Percentiles rank a stretch among this genome's conserved stretches.
Evolutionary conservation across 2,329 filamentous ascomycete genomes (phyloP).

Genomic region (Microcyclosporella mali): DNA sequence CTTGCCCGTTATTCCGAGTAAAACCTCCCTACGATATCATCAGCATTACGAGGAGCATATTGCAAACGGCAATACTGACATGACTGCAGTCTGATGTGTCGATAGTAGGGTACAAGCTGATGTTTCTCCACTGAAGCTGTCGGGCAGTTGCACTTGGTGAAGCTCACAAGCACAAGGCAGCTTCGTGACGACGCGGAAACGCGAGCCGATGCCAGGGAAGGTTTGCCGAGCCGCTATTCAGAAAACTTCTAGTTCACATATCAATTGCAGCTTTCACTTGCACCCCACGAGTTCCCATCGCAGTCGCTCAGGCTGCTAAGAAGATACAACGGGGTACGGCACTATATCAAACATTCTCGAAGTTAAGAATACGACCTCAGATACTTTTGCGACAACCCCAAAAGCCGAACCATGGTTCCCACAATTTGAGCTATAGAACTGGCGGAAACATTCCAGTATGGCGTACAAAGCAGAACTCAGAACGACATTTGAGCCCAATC

Average conservation of each 20-base stretch:
- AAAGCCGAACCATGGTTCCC: neutral
- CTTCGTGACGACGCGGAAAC: slow-evolving; percentile 5
- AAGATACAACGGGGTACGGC: too few species aligned
- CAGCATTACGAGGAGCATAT: neutral
- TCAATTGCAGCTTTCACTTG: neutral
- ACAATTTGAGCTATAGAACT: neutral
- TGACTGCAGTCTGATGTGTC: slow-evolving; percentile 13
- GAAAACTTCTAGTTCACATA: slow-evolving; percentile 2
- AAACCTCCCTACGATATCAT: slow-evolving; percentile 68
- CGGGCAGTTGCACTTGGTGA: too few species aligned
- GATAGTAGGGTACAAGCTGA: slow-evolving; percentile 4
- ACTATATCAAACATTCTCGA: too few species aligned
- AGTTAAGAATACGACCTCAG: neutral
- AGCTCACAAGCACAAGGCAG: neutral
- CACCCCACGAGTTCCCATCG: too few species aligned
- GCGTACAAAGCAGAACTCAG: slow-evolving; percentile 56
- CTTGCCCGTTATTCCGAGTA: slow-evolving; percentile 96
- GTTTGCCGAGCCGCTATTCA: neutral
- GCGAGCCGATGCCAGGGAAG: neutral
- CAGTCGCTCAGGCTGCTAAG: too few species aligned
- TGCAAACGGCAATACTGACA: slow-evolving; percentile 9
- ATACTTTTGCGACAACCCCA: neutral
- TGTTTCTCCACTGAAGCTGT: slow-evolving; percentile 12
- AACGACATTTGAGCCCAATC: slow-evolving; percentile 81
- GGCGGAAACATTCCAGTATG: slow-evolving; percentile 31